Evolutionary conservation across 202 grass and related monocot species (phyloP), one percentile per base, ranked within the genome.

Genomic region (Brachypodium distachyon): DNA sequence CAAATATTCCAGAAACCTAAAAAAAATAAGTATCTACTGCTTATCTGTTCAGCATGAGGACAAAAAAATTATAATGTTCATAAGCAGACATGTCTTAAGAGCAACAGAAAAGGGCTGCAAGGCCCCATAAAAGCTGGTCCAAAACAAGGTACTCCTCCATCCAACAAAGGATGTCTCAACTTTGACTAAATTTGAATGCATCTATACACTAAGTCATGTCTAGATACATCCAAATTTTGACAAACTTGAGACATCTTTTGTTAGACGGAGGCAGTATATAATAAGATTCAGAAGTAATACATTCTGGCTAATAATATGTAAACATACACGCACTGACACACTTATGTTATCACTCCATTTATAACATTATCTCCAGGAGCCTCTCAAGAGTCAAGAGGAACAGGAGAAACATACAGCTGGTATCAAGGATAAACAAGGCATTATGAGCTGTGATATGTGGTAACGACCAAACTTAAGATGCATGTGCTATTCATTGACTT

Each of bases 331-430:
- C 52, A 50, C 13, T 29, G 57, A 25, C 19, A 2, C 52, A 50
- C 13, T 29, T 57, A 25, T 42, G 0, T 8, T 61, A 28, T 67
- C 26, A 31, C 13, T 34, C 11, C 23, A 51, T 75, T 81, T 53
- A 5, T 81, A 62, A 63, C 31, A 53, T 77, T 86, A 39, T 82
- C 72, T 55, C 22, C 12, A 10, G 27, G 38, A 43, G n/a, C 36
- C 32, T 17, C 13, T 40, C 43, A 46, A 69, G 52, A 26, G 21
- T 42, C 13, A 53, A 12, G 21, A 66, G 12, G 23, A 85, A 85
- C 33, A 29, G 43, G 2, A 42, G 44, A 25, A 25, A 29, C 9
- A 41, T 12, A 70, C 25, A 74, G n/a, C 42, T 59, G 51, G 26
- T 49, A 32, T 21, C 4, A 62, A 52, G n/a, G 38, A 63, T 38